These are phyloP conservation scores for Friedmanniomyces simplex DNA, from an alignment of 495 filamentous ascomycete species.

Conservation along the genomic window DNA sequence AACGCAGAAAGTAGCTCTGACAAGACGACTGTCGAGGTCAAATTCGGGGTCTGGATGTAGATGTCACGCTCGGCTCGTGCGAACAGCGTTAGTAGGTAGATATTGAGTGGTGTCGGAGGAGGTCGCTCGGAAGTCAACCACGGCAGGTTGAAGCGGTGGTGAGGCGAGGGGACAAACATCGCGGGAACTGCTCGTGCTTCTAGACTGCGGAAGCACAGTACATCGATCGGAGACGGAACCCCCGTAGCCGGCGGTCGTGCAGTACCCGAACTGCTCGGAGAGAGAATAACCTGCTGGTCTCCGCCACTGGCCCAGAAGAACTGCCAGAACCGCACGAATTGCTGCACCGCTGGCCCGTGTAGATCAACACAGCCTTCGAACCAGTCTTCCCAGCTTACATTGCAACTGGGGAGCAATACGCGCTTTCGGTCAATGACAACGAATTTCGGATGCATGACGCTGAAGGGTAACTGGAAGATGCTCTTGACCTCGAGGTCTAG, in stretches of 20 bases:
- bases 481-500: constrained; percentile 58
- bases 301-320: constrained; percentile 38
- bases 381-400: constrained; percentile 70
- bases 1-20: constrained; percentile 41
- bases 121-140: constrained; percentile 35
- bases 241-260: neutral
- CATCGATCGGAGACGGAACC: neutral
- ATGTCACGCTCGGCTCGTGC: constrained; percentile 41
- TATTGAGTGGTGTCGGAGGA: constrained; percentile 58
- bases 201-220: neutral
- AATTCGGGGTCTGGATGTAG: constrained; percentile 60
- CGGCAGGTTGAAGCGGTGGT: constrained; percentile 44
- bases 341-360: constrained; percentile 42
- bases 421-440: constrained; percentile 54
- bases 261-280: too few relatives aligned
- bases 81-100: constrained; percentile 46
- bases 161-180: constrained; percentile 52
- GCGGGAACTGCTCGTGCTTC: neutral
- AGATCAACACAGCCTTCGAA: constrained; percentile 58
- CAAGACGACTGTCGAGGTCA: constrained; percentile 51
- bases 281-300: neutral
- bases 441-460: constrained; percentile 69
- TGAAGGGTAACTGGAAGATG: constrained; percentile 62
- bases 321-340: constrained; percentile 50
- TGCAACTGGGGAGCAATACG: constrained; percentile 57